Conservation (phyloP, 2,329 filamentous ascomycete genomes). For the Phialocephala subalpina region DNA sequence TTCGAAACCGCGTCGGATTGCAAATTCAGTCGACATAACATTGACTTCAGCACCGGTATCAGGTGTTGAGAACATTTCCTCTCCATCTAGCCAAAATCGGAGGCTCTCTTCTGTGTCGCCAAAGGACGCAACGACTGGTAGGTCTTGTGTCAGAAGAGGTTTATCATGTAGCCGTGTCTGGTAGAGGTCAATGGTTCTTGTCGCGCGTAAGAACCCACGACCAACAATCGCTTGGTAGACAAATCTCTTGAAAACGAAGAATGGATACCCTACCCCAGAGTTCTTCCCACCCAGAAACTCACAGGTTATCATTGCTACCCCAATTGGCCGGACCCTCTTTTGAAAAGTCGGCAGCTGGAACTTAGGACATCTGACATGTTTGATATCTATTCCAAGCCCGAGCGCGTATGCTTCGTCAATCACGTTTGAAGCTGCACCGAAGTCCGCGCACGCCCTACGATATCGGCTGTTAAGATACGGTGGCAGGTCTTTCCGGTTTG, state of each 20-base stretch:
- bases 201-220: background rate
- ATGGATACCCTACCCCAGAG: background rate
- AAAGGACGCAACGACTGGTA: background rate
- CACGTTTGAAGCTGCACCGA: background rate
- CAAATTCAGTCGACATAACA: background rate
- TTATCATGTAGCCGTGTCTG: background rate
- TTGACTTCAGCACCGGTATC: background rate
- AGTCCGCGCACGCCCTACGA: background rate
- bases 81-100: constrained; percentile 5
- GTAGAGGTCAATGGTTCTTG: background rate
- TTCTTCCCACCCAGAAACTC: background rate
- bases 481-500: background rate
- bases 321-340: background rate
- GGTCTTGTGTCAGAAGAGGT: background rate
- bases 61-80: background rate
- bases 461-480: background rate
- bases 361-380: background rate
- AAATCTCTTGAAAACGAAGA: background rate
- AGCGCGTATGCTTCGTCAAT: constrained; percentile 4
- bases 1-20: background rate
- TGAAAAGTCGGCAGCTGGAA: background rate
- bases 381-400: background rate
- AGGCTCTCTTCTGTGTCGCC: background rate
- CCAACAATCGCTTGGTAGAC: background rate
- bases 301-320: background rate